phyloP scores from a whole-genome alignment of 306 rosid genomes.

The Gastrolobium bilobum region DNA sequence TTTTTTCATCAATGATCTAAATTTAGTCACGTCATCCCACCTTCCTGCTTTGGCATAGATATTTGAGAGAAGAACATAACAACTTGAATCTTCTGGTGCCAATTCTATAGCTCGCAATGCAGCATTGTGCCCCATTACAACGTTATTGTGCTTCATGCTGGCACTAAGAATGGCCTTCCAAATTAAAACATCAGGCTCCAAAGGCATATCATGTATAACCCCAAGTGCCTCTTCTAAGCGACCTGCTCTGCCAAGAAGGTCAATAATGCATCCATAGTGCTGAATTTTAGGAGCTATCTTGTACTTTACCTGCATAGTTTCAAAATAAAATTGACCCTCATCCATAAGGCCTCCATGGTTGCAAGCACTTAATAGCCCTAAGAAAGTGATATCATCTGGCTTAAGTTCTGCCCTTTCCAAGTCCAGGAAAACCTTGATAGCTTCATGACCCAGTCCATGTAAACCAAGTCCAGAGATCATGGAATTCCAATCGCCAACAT shows the following conservation, averaged over 20 bases:
- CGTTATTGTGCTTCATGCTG: conserved; percentile 56
- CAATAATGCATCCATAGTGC: conserved; percentile 65
- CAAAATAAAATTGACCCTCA: conserved; percentile 58
- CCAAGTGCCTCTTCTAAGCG: conserved; percentile 55
- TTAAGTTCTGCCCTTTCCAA: conserved; percentile 53
- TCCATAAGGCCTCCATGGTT: conserved; percentile 65
- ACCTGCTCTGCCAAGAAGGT: conserved; percentile 62
- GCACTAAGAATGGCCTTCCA: conserved; percentile 67
- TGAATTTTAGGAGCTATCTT: conserved; percentile 60
- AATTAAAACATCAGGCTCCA: conserved; percentile 62
- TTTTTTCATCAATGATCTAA: conserved; percentile 57
- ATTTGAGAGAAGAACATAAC: conserved; percentile 69
- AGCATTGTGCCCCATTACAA: conserved; percentile 50
- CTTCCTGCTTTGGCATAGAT: conserved; percentile 59
- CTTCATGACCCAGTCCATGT: conserved; percentile 64
- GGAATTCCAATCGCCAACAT: conserved; percentile 64
- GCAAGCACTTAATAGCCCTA: conserved; percentile 65
- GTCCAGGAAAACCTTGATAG: conserved; percentile 56
- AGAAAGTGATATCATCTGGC: conserved; percentile 65
- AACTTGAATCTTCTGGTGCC: conserved; percentile 65
- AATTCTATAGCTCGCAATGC: conserved; percentile 56
- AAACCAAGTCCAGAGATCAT: conserved; percentile 62
- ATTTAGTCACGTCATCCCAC: conserved; percentile 63
- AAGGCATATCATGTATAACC: conserved; percentile 54
- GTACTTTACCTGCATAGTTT: conserved; percentile 66